Conservation (phyloP, 805 yeast genomes). For the Myxozyma vanderwaltii region DNA sequence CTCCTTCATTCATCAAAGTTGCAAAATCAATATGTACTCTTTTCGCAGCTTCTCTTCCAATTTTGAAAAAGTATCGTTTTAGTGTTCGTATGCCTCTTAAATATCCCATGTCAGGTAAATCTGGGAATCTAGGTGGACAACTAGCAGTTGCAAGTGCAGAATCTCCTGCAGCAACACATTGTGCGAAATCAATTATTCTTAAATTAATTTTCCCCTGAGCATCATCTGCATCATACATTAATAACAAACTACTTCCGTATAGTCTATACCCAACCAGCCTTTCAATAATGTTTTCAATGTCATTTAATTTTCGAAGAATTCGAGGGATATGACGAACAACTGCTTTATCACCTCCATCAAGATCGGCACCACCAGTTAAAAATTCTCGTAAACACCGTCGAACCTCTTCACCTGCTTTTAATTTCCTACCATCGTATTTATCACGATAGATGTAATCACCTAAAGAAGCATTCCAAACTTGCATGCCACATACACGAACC, state of each 20-base stretch:
- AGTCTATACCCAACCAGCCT: conserved; percentile 74
- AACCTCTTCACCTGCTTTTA: conserved; percentile 73
- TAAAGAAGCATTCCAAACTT: conserved; percentile 62
- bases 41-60: conserved; percentile 51
- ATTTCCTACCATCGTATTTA: conserved; percentile 86
- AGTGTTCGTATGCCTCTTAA: conserved; percentile 78
- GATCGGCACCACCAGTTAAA: conserved; percentile 69
- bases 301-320: conserved; percentile 60
- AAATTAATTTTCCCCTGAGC: conserved; percentile 44
- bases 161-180: conserved; percentile 73
- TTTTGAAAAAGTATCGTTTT: conserved; percentile 60
- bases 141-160: conserved; percentile 43
- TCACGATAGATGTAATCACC: conserved; percentile 67
- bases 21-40: not conserved
- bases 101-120: conserved; percentile 77
- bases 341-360: conserved; percentile 42
- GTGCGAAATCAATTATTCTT: conserved; percentile 94
- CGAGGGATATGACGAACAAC: conserved; percentile 67
- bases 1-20: not conserved
- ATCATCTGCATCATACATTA: conserved; percentile 78
- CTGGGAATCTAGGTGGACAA: conserved; percentile 72
- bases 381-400: conserved; percentile 73
- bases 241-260: conserved; percentile 84
- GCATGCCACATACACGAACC: conserved; percentile 93
- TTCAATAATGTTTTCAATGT: conserved; percentile 57